Conservation (phyloP, 352 stramenopile genomes). For the Pythium brassicae region DNA sequence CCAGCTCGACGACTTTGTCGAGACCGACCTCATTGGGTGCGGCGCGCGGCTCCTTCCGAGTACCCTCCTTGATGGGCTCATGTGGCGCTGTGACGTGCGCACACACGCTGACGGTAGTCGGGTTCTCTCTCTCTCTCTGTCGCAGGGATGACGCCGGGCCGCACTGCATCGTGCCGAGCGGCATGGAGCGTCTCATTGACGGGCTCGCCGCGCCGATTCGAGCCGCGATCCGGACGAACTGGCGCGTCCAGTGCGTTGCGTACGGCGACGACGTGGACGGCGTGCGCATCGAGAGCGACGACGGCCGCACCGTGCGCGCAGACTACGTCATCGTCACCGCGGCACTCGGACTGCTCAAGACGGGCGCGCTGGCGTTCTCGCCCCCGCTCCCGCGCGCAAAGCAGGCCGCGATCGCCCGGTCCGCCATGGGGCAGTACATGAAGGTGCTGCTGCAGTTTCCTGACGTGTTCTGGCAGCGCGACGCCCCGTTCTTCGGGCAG, state of each 20-base stretch:
- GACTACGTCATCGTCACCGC: constrained; percentile 54
- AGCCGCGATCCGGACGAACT: constrained; percentile 27
- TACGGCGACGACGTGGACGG: constrained; percentile 11
- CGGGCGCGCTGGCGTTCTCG: constrained; percentile 36
- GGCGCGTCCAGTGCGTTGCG: constrained; percentile 23
- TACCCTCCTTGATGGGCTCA: too few relatives aligned
- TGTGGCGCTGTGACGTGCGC: background rate
- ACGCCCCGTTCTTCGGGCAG: constrained; percentile 41
- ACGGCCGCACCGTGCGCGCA: constrained; percentile 21
- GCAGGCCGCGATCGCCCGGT: constrained; percentile 33
- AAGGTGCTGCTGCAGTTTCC: constrained; percentile 73
- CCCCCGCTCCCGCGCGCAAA: constrained; percentile 41
- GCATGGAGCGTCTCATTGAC: constrained; percentile 52
- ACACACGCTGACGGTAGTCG: background rate
- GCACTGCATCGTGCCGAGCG: constrained; percentile 42
- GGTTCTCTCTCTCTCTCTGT: background rate
- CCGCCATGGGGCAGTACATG: constrained; percentile 70
- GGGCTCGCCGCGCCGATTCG: constrained; percentile 23
- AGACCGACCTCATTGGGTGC: constrained; percentile 50
- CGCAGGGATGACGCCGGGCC: constrained; percentile 40
- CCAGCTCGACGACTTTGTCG: constrained; percentile 53
- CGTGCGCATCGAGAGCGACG: constrained; percentile 20
- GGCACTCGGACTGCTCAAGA: constrained; percentile 50
- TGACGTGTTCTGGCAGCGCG: constrained; percentile 48
- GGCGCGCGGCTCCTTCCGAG: background rate